These are phyloP conservation scores for Pinus albicaulis DNA, from an alignment of 75 land plant species.

Conservation along the genomic window DNA sequence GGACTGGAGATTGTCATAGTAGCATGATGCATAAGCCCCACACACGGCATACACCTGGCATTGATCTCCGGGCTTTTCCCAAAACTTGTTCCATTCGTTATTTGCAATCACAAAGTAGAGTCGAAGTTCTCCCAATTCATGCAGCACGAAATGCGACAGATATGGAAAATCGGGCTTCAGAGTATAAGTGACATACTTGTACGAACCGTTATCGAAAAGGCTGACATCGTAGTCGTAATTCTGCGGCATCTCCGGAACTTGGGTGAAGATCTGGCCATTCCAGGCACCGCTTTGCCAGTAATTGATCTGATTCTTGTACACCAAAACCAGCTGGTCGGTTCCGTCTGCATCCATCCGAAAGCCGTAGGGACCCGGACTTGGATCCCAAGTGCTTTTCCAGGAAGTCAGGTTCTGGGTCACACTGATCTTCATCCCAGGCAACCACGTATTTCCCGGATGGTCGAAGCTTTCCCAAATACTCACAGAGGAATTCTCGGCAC, in stretches of 20 bases:
- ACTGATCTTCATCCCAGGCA: constrained; percentile 12
- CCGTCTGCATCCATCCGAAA: neutral
- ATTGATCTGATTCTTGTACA: neutral
- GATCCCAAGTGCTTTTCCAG: constrained; percentile 11
- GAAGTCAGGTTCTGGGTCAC: neutral
- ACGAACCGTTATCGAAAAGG: neutral
- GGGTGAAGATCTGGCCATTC: neutral
- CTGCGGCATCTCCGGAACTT: neutral
- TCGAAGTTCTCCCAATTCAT: constrained; percentile 11
- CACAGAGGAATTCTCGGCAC: neutral
- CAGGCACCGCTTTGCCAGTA: constrained; percentile 10
- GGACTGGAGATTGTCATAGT: neutral
- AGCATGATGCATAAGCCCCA: constrained; percentile 27
- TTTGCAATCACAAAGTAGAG: constrained; percentile 11
- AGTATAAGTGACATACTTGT: constrained; percentile 1
- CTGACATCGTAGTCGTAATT: constrained; percentile 19
- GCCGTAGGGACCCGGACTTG: neutral
- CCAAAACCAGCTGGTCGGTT: neutral
- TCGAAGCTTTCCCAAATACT: constrained; percentile 22
- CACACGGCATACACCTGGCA: constrained; percentile 30
- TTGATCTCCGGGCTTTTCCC: constrained; percentile 3
- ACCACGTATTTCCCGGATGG: neutral
- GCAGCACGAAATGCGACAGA: neutral
- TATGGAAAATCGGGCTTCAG: neutral
- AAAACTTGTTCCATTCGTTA: constrained; percentile 19